Conservation (phyloP, 2,329 filamentous ascomycete species). For the Fusarium sp. region DNA sequence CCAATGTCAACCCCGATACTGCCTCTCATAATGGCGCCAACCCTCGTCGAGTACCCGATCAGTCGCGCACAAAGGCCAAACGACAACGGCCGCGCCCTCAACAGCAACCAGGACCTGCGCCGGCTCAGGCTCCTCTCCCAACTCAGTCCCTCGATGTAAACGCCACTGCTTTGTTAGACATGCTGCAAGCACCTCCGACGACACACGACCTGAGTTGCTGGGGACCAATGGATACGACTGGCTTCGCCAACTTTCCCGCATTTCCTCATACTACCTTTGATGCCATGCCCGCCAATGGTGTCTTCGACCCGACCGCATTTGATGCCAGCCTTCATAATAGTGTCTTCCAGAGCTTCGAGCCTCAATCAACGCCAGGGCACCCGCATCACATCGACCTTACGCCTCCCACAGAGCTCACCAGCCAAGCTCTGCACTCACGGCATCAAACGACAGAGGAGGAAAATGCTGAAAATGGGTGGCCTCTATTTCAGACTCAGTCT, state of each 20-base stretch:
- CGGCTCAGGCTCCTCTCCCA: constrained; percentile 41
- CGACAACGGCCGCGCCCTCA: constrained; percentile 45
- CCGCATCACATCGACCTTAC: constrained; percentile 39
- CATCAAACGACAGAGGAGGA: constrained; percentile 43
- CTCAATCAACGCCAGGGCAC: constrained; percentile 35
- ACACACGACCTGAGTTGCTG: constrained; percentile 45
- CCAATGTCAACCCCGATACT: constrained; percentile 27
- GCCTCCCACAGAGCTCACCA: constrained; percentile 37
- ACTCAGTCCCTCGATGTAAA: constrained; percentile 44
- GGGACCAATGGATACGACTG: constrained; percentile 44
- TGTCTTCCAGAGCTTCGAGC: constrained; percentile 36
- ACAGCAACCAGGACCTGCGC: constrained; percentile 38
- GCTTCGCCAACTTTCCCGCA: constrained; percentile 41
- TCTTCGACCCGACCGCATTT: constrained; percentile 43
- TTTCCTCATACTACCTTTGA: constrained; percentile 44
- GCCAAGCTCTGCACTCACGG: constrained; percentile 31
- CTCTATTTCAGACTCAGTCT: constrained; percentile 43
- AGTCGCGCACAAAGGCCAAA: constrained; percentile 44
- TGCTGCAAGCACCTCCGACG: constrained; percentile 46
- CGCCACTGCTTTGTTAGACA: constrained; percentile 45
- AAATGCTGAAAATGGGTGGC: constrained; percentile 44
- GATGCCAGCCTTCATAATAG: constrained; percentile 42
- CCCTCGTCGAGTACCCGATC: constrained; percentile 43
- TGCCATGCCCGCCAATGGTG: constrained; percentile 40
- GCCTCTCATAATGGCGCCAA: constrained; percentile 32